A percentile compares a stretch with the other conserved stretches of the same genome.
Evolutionary conservation across 352 stramenopile genomes (phyloP).

Genomic region (Globisporangium emineosum): DNA sequence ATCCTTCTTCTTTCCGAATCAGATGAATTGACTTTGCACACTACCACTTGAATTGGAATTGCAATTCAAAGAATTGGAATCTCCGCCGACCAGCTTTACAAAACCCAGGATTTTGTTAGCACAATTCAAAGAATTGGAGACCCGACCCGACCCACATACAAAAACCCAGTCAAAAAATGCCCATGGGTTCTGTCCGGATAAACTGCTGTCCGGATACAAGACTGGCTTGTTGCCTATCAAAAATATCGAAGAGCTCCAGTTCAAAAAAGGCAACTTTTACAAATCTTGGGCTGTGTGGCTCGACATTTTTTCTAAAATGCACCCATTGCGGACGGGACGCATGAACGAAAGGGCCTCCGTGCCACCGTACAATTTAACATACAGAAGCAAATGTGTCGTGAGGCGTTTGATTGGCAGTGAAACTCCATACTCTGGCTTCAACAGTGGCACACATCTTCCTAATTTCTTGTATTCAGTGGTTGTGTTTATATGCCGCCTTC

Average conservation of each 20-base stretch:
- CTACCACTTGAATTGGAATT: not conserved
- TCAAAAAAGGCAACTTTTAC: conserved; percentile 1
- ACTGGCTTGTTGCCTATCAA: conserved; percentile 20
- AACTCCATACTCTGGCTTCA: not conserved
- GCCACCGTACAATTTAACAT: not conserved
- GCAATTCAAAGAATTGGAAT: not conserved
- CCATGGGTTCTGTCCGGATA: conserved; percentile 15
- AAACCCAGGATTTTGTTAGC: too few species aligned
- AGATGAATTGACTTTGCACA: conserved; percentile 14
- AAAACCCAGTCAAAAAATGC: conserved; percentile 12
- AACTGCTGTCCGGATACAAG: conserved; percentile 10
- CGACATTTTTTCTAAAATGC: not conserved
- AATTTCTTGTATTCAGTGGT: not conserved
- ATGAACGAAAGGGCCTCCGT: not conserved
- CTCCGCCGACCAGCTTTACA: too few species aligned
- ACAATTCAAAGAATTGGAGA: conserved; percentile 16
- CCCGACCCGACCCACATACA: conserved; percentile 15
- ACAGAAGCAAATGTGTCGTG: not conserved
- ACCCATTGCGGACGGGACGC: not conserved
- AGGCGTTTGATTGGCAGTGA: not conserved
- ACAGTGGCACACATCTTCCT: not conserved
- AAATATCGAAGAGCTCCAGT: conserved; percentile 11
- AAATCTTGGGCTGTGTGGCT: not conserved
- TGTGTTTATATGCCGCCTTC: not conserved
- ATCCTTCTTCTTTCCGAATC: conserved; percentile 6